Evolutionary conservation across 1,284 basidiomycete species (phyloP).

Genomic region (Boletellus deceptivus): DNA sequence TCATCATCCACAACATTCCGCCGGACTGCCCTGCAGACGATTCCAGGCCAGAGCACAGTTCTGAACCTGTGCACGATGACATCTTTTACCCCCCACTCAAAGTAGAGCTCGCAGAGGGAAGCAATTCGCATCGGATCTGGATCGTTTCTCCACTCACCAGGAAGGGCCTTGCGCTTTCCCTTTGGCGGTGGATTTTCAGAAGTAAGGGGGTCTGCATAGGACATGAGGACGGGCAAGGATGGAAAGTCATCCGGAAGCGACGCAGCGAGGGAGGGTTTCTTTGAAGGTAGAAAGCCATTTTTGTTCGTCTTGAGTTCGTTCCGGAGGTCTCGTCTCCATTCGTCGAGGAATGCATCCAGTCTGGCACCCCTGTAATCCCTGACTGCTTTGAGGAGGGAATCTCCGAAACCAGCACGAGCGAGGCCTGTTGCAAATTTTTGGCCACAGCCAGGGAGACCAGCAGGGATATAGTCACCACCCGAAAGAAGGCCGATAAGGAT

Average conservation of each 20-base stretch:
- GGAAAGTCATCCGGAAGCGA: conserved; percentile 65
- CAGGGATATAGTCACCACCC: conserved; percentile 88
- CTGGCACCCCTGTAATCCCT: conserved; percentile 44
- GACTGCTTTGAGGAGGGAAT: conserved; percentile 62
- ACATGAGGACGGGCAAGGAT: conserved; percentile 62
- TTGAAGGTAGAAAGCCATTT: conserved; percentile 56
- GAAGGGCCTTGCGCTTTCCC: conserved; percentile 30
- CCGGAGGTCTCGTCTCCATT: conserved; percentile 64
- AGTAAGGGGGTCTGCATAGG: conserved; percentile 76
- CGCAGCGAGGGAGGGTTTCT: conserved; percentile 59
- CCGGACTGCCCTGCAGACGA: conserved; percentile 63
- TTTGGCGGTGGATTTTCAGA: conserved; percentile 54
- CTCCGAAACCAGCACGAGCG: conserved; percentile 70
- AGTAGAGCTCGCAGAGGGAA: conserved; percentile 76
- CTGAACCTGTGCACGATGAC: conserved; percentile 76
- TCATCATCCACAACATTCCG: conserved; percentile 45
- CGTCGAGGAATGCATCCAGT: conserved; percentile 54
- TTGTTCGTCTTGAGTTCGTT: conserved; percentile 74
- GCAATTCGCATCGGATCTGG: conserved; percentile 74
- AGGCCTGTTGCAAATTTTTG: conserved; percentile 63
- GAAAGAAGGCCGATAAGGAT: conserved; percentile 84
- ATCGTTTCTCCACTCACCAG: conserved; percentile 56
- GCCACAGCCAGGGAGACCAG: conserved; percentile 64
- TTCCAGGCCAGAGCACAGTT: conserved; percentile 71
- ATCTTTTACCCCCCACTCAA: conserved; percentile 86